phyloP scores from a whole-genome alignment of 768 basidiomycete species.

The Xanthoconium stramineum region DNA sequence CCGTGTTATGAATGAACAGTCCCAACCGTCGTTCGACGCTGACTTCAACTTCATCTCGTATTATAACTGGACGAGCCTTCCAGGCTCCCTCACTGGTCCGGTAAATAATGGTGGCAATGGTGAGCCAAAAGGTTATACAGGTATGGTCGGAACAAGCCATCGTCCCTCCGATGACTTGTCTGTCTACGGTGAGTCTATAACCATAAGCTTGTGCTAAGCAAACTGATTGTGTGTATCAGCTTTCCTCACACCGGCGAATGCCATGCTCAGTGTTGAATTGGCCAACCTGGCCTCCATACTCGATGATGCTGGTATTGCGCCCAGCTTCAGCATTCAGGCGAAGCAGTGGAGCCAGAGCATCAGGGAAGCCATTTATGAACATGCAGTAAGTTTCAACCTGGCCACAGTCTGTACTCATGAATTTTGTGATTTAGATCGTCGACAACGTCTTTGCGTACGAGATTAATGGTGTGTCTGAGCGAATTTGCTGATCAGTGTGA shows the following conservation, averaged over 20 bases:
- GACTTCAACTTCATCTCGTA: slow-evolving; percentile 73
- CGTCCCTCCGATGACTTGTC: slow-evolving; percentile 75
- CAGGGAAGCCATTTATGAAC: slow-evolving; percentile 56
- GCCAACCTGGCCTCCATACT: slow-evolving; percentile 57
- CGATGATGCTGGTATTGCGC: slow-evolving; percentile 44
- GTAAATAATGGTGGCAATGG: slow-evolving; percentile 70
- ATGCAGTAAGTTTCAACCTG: slow-evolving; percentile 42
- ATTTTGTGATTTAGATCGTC: slow-evolving; percentile 42
- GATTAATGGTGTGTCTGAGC: slow-evolving; percentile 51
- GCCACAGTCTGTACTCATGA: neutral
- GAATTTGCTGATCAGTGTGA: neutral
- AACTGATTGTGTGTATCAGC: slow-evolving; percentile 39
- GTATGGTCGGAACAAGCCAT: slow-evolving; percentile 72
- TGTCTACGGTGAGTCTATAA: slow-evolving; percentile 47
- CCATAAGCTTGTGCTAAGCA: neutral
- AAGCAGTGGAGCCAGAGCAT: slow-evolving; percentile 57
- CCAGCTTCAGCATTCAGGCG: slow-evolving; percentile 53
- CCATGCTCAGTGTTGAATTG: slow-evolving; percentile 77
- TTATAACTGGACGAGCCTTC: slow-evolving; percentile 79
- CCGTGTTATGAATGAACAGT: slow-evolving; percentile 74
- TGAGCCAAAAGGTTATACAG: slow-evolving; percentile 73
- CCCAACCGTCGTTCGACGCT: slow-evolving; percentile 64
- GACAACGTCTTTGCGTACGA: slow-evolving; percentile 74
- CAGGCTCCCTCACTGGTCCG: slow-evolving; percentile 53
- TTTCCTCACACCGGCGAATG: slow-evolving; percentile 76